phyloP scores from a whole-genome alignment of 2,329 filamentous ascomycete species.

The Bipolaris zeicola region DNA sequence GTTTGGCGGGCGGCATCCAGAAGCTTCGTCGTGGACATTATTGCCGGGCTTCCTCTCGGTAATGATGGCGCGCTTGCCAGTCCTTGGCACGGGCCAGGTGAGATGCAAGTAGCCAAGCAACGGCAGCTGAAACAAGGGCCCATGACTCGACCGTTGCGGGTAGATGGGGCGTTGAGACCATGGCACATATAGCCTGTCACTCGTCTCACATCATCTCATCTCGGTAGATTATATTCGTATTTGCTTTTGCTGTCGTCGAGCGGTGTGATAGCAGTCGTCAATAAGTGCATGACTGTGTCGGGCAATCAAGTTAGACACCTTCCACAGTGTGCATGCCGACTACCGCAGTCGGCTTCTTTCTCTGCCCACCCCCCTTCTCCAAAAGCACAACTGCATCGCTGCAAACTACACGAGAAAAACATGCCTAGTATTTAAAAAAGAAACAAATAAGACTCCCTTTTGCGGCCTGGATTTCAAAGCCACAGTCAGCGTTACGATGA shows the following conservation, averaged over 20 bases:
- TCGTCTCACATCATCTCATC: neutral
- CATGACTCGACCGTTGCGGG: neutral
- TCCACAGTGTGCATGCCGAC: too few species aligned
- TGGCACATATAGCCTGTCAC: neutral
- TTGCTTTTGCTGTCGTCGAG: neutral
- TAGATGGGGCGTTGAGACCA: neutral
- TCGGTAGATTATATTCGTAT: neutral
- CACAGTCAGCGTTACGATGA: neutral
- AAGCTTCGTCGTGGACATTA: too few species aligned
- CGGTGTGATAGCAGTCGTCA: neutral
- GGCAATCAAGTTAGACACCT: neutral
- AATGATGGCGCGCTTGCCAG: too few species aligned
- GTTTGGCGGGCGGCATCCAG: neutral
- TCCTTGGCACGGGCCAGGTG: neutral
- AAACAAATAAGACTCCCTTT: neutral
- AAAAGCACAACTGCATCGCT: too few species aligned
- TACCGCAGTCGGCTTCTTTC: too few species aligned
- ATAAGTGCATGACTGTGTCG: neutral
- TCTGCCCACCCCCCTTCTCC: too few species aligned
- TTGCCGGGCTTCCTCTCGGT: too few species aligned
- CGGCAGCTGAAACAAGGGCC: constrained; percentile 2
- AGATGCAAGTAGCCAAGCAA: neutral
- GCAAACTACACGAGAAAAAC: neutral
- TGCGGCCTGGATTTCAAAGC: too few species aligned
- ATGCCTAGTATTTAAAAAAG: neutral